phyloP scores from a whole-genome alignment of 164 flowering plant genomes.

The Buxus sempervirens region DNA sequence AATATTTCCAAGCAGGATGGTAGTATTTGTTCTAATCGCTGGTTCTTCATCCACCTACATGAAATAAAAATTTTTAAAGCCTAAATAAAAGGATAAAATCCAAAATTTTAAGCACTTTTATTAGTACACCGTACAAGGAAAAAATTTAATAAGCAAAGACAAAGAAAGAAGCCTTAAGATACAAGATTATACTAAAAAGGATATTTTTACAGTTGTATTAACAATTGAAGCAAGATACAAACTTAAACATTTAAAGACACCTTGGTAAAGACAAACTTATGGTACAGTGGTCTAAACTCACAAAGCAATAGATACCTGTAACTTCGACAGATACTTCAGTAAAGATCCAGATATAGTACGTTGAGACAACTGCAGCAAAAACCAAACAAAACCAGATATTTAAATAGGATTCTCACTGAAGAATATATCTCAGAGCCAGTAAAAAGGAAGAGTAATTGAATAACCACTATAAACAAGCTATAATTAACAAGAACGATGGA shows the following conservation, averaged over 20 bases:
- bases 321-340: conserved; percentile 88
- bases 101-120: neutral
- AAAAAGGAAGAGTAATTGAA: neutral
- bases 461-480: neutral
- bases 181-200: neutral
- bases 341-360: conserved; percentile 86
- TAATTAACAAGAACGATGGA: neutral
- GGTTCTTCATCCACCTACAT: conserved; percentile 99
- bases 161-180: neutral
- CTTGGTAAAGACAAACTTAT: conserved; percentile 58
- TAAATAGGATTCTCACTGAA: neutral
- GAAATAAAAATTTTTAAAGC: conserved; percentile 14
- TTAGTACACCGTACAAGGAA: neutral
- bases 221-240: conserved; percentile 29
- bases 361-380: conserved; percentile 77
- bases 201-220: conserved; percentile 2
- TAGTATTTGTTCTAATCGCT: conserved; percentile 95
- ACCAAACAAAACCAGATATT: conserved; percentile 5
- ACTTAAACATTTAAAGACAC: conserved; percentile 94
- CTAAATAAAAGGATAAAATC: neutral
- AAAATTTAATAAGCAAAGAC: neutral
- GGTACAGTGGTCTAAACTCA: neutral
- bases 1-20: conserved; percentile 94
- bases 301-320: conserved; percentile 57
- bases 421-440: neutral